Percentiles rank a stretch among this genome's conserved stretches.
Evolutionary conservation across 208 protist species (phyloP).

Genomic region (Leishmania amazonensis): DNA sequence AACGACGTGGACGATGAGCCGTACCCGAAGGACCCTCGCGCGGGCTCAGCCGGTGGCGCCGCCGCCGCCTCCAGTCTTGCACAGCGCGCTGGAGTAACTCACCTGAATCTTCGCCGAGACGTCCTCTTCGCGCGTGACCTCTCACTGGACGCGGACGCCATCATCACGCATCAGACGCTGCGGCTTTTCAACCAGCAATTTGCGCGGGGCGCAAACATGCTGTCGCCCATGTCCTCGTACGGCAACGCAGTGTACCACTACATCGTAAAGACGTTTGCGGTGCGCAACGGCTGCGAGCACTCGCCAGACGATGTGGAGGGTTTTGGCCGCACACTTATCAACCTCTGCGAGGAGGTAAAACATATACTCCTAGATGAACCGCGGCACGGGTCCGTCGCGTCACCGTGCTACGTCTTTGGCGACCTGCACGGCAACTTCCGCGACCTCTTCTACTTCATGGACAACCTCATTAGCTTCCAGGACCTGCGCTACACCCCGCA

Average conservation of each 20-base stretch:
- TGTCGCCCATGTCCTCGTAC: constrained; percentile 73
- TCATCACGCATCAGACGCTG: constrained; percentile 81
- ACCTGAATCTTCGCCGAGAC: constrained; percentile 42
- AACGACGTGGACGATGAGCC: constrained; percentile 36
- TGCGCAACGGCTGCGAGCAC: constrained; percentile 84
- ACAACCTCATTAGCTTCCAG: constrained; percentile 91
- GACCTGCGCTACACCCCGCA: constrained; percentile 92
- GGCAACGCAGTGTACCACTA: constrained; percentile 87
- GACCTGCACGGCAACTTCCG: constrained; percentile 95
- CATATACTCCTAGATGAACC: constrained; percentile 70
- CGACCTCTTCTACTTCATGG: constrained; percentile 94
- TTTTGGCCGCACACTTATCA: constrained; percentile 83
- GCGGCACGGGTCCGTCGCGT: constrained; percentile 62
- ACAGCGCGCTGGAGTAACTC: constrained; percentile 49
- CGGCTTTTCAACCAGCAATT: constrained; percentile 75
- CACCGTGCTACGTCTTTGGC: constrained; percentile 95
- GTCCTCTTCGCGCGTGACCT: constrained; percentile 56
- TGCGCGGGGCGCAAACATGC: constrained; percentile 36
- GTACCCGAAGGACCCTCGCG: constrained; percentile 39
- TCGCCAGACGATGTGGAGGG: constrained; percentile 72
- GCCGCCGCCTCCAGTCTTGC: constrained; percentile 38
- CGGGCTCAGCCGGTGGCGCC: constrained; percentile 22
- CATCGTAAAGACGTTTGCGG: constrained; percentile 84
- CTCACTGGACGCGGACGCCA: constrained; percentile 79
- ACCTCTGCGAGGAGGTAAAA: constrained; percentile 77